Base-by-base conservation (phyloP, 805 yeast species). In the Saccharomycopsis guyanensis region DNA sequence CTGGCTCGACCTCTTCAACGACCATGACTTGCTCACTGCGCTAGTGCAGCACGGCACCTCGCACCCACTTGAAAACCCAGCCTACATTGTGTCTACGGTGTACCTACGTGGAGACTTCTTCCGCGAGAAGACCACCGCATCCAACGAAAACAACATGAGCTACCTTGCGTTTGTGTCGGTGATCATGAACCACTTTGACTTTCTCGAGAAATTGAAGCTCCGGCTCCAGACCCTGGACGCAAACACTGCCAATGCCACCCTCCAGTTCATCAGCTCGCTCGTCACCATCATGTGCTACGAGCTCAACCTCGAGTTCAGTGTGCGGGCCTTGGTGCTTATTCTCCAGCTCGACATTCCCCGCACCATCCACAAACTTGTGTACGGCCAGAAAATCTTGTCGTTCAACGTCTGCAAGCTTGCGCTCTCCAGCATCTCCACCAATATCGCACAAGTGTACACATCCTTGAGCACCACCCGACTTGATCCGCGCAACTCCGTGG, bases 81-180 rank as follows among this genome's bases (percentile, higher is more conserved):
- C 48, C 3, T 44, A 19, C 36, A 38, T 43, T n/a, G 39, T 50
- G 2, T n/a, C 45, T 6, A 39, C 39, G 8, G 35, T 41, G 7
- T 50, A 44, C 29, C 32, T 50, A 4, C 22, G 49, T 35, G 53
- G 53, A n/a, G 47, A 47, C 13, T 47, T 50, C 24, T 42, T 50
- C 16, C 32, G n/a, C 6, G 42, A 43, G 36, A 40, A 44, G 31
- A 41, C 46, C 2, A 40, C 48, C 2, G 24, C 22, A 5, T 16
- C n/a, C 18, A 42, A 34, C 15, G 40, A 36, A 8, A 43, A 42
- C 20, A 50, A 50, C 39, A 44, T 43, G 27, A 22, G 38, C 10
- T 50, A 33, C 16, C 19, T 27, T 15, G 10, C 36, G 3, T 50
- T 43, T 20, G 16, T 46, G 3, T 25, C 41, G 4, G 40, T 46